Evolutionary conservation across 1,284 basidiomycete species (phyloP), one percentile per base, ranked within the genome.

Genomic region (Microbotryomycetes sp.): DNA sequence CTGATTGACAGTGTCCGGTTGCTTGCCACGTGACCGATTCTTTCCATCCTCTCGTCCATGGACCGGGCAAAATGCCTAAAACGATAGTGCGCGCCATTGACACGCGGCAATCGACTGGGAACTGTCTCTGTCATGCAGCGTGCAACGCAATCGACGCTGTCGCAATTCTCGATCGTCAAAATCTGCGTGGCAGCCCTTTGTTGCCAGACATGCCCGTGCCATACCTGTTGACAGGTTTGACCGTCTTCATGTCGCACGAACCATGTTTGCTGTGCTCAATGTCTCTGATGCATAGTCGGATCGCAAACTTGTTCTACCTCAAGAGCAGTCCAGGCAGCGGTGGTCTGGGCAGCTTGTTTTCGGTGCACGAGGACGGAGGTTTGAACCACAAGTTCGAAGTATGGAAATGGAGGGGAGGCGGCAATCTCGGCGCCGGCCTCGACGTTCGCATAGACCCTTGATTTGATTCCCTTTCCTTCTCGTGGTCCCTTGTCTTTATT

Each of bases 241-340:
- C 85, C 2, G 78, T 96, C 24, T 96, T 96, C 77, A 82, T 84
- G 54, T 89, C 89, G 2, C 92, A 97, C 75, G 92, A 97, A 71
- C 92, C 93, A 3, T 97, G 93, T 71, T 81, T 96, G 60, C 91
- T 96, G 88, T 97, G 93, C 74, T 83, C 85, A 67, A 97, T 97
- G 93, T 89, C 91, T 2, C 77, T 97, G 21, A 76, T 93, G 7
- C 93, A 97, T 76, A 91, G 88, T 2, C 82, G 93, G 23, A 89
- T 94, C 56, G 87, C 85, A 0, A 41, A 61, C 3, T 52, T 73
- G 31, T 67, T 61, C 41, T 72, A 63, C 46, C 46, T 71, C 35
- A 61, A 55, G 51, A 47, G 23, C 6, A 59, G 59, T 18, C 66
- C 70, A 0, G 67, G 67, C 1, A 62, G 65, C 3, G 89, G 89